phyloP scores from a whole-genome alignment of 2,329 filamentous ascomycete genomes.

The Sporothrix protearum region DNA sequence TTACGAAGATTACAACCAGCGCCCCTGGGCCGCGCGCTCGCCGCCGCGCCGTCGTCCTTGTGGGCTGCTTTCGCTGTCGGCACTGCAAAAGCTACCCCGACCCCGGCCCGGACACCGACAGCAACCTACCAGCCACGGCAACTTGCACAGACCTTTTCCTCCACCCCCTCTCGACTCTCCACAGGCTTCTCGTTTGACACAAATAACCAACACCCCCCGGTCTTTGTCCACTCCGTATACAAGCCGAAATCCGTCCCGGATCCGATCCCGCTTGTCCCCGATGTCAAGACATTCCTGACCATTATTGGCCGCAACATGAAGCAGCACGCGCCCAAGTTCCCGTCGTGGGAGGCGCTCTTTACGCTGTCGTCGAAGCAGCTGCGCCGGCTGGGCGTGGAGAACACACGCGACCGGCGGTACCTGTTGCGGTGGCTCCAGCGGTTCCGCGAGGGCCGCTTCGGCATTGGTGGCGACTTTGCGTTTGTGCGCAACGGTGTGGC shows the following conservation, averaged over 20 bases:
- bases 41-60: slow-evolving; percentile 25
- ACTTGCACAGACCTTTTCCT: slow-evolving; percentile 8
- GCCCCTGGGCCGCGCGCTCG: slow-evolving; percentile 32
- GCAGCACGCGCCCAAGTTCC: slow-evolving; percentile 80
- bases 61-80: slow-evolving; percentile 10
- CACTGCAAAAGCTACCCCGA: neutral
- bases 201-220: neutral
- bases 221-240: neutral
- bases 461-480: slow-evolving; percentile 76
- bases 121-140: neutral
- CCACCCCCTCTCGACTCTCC: neutral
- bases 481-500: slow-evolving; percentile 60
- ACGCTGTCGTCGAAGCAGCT: slow-evolving; percentile 73
- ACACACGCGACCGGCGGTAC: slow-evolving; percentile 76
- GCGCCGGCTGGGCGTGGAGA: slow-evolving; percentile 80
- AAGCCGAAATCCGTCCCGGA: slow-evolving; percentile 46
- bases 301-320: slow-evolving; percentile 85
- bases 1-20: slow-evolving; percentile 31
- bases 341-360: slow-evolving; percentile 88
- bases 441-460: slow-evolving; percentile 73
- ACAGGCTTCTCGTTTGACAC: neutral
- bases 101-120: neutral
- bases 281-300: slow-evolving; percentile 79
- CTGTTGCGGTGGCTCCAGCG: slow-evolving; percentile 83
- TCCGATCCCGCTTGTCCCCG: slow-evolving; percentile 81